Evolutionary conservation across 371 early-diverging fungal species (phyloP), one percentile per base, ranked within the genome.

Genomic region (Rhizopus stolonifer): DNA sequence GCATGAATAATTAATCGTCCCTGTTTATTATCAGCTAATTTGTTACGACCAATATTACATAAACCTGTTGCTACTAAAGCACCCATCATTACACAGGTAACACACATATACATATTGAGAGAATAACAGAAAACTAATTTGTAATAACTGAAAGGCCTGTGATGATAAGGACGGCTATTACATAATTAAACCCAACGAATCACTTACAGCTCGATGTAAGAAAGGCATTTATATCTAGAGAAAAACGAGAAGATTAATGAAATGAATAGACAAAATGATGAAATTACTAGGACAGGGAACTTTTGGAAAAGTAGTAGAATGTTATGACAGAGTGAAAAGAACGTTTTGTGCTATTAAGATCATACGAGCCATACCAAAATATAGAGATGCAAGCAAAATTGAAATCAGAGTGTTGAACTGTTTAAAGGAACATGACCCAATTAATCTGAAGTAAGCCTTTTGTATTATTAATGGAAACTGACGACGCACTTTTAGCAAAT

Each of bases 111-210:
- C 9, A 14, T 8, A n/a, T 15, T 4, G 15, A 14, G 5, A 36
- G 15, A 36, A 36, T n/a, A 36, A n/a, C 6, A 36, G 19, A 7
- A 2, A 21, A 21, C 19, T 7, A 10, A 42, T 13, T 9, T 10
- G 7, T 21, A 18, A 7, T 21, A 42, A 42, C 10, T n/a, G 9
- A 42, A 42, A 59, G 60, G 69, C 78, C 17, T 82, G 80, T 75
- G 96, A 94, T 63, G 95, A 95, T 70, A 88, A 91, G 61, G 94
- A 96, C 49, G 96, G 96, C 0, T 94, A 95, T 74, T 92, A 88
- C 61, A 84, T 92, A 66, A 88, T 94, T 23, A 74, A 73, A 11
- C 79, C 81, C 1, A 83, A 88, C 34, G 83, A 87, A 32, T 82
- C 88, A 48, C 76, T 96, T 15, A 86, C 86, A 11, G 29, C 77